These are phyloP conservation scores for Fusarium sp. DNA, from an alignment of 2,329 filamentous ascomycete species.

Conservation along the genomic window DNA sequence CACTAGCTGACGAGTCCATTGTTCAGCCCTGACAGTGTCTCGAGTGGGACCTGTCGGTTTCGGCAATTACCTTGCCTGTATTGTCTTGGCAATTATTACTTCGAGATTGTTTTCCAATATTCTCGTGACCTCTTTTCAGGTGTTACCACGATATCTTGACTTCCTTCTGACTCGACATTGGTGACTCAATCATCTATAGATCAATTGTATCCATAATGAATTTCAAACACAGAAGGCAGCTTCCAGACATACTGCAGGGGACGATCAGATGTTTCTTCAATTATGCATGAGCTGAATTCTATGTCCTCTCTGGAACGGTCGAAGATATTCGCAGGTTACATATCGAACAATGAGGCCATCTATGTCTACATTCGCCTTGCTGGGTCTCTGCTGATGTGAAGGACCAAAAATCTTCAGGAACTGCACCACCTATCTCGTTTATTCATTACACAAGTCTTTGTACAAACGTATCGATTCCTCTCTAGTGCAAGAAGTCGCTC, in stretches of 20 bases:
- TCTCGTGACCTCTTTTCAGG: background rate
- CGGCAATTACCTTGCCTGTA: constrained; percentile 36
- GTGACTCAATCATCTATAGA: background rate
- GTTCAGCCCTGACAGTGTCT: constrained; percentile 31
- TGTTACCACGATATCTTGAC: background rate
- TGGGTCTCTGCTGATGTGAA: background rate
- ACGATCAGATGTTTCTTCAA: background rate
- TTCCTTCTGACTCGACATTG: background rate
- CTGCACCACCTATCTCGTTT: constrained; percentile 9
- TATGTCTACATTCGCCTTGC: constrained; percentile 8
- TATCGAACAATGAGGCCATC: constrained; percentile 6
- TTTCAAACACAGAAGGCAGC: constrained; percentile 24
- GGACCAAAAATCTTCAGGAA: background rate
- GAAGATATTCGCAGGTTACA: background rate
- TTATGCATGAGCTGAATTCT: constrained; percentile 10
- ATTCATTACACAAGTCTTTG: constrained; percentile 19
- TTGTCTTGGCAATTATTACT: constrained; percentile 29
- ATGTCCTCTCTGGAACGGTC: background rate
- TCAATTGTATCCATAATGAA: constrained; percentile 1
- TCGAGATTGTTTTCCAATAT: constrained; percentile 6
- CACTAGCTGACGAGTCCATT: constrained; percentile 53
- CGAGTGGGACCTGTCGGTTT: constrained; percentile 28
- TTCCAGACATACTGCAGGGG: background rate
- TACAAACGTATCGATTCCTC: background rate
- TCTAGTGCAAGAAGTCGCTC: constrained; percentile 61